These are phyloP conservation scores for Thraustochytrium striatum DNA, from an alignment of 352 stramenopile species.

Conservation along the genomic window DNA sequence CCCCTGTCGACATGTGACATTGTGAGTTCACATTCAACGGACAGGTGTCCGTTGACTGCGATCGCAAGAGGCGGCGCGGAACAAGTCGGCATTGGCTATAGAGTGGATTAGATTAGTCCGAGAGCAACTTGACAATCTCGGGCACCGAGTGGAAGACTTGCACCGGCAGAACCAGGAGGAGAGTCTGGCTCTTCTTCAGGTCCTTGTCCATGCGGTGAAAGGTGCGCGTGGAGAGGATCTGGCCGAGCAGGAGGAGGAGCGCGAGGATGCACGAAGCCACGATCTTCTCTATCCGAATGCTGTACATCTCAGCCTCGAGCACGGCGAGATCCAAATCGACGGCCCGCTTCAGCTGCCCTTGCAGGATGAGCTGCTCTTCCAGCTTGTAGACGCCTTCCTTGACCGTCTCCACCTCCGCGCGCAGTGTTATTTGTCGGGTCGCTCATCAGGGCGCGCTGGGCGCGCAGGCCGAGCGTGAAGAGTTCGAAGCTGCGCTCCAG, in stretches of 20 bases:
- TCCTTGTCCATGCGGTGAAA: conserved; percentile 36
- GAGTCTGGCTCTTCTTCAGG: conserved; percentile 34
- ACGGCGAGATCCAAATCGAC: not conserved
- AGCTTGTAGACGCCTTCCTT: conserved; percentile 19
- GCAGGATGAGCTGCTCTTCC: conserved; percentile 26
- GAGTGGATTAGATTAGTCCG: no score
- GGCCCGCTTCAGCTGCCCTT: not conserved
- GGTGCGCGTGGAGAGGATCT: conserved; percentile 13
- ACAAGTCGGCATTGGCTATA: no score
- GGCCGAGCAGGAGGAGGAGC: not conserved
- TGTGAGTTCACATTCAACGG: no score
- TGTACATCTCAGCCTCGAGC: not conserved
- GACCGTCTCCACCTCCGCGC: not conserved
- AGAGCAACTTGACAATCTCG: no score
- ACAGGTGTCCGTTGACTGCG: no score
- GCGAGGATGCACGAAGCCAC: not conserved
- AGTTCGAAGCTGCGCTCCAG: conserved; percentile 1
- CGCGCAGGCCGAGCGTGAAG: not conserved
- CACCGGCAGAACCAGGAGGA: conserved; percentile 18
- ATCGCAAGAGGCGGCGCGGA: no score
- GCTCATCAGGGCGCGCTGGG: not conserved
- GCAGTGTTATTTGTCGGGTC: not conserved
- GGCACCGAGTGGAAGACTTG: conserved; percentile 36
- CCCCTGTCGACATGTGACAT: no score
- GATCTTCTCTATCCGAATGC: not conserved